Evolutionary conservation across 495 filamentous ascomycete genomes (phyloP).

Genomic region (Pseudomonodictys pantanalensis): DNA sequence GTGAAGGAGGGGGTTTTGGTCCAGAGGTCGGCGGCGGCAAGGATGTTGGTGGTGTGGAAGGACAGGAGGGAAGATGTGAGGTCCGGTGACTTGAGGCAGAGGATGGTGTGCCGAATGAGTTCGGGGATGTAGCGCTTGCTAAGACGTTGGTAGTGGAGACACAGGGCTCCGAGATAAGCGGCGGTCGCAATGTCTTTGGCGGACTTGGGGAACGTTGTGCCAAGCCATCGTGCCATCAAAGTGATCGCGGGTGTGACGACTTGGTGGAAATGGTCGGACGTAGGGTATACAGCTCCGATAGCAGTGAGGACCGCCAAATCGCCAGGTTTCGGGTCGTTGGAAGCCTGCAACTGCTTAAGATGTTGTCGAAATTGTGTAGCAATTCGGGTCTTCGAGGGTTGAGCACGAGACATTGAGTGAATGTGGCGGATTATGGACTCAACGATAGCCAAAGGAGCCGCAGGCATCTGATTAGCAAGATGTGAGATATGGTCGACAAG

Average conservation of each 20-base stretch:
- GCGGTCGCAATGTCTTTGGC: slow-evolving; percentile 68
- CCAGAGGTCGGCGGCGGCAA: slow-evolving; percentile 36
- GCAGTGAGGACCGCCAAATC: slow-evolving; percentile 81
- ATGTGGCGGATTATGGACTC: slow-evolving; percentile 74
- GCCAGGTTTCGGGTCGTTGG: slow-evolving; percentile 64
- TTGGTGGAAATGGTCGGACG: slow-evolving; percentile 93
- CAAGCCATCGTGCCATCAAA: slow-evolving; percentile 76
- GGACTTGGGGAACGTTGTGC: slow-evolving; percentile 63
- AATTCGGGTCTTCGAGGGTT: slow-evolving; percentile 71
- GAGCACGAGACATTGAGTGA: slow-evolving; percentile 81
- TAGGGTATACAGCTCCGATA: slow-evolving; percentile 81
- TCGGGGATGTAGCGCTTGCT: slow-evolving; percentile 88
- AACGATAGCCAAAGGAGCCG: slow-evolving; percentile 55
- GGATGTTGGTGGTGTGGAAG: slow-evolving; percentile 31
- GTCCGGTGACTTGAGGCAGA: slow-evolving; percentile 52
- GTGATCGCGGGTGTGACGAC: slow-evolving; percentile 87
- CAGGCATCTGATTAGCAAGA: slow-evolving; percentile 50
- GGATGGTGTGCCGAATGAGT: slow-evolving; percentile 73
- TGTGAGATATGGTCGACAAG: slow-evolving; percentile 77
- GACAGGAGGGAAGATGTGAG: slow-evolving; percentile 24
- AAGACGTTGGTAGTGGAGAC: slow-evolving; percentile 71
- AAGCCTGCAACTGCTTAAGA: slow-evolving; percentile 60
- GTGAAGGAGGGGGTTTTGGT: slow-evolving; percentile 35
- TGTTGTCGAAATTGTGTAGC: slow-evolving; percentile 71
- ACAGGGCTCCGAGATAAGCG: slow-evolving; percentile 72